phyloP scores from a whole-genome alignment of 2,329 filamentous ascomycete species.

The Apiospora marii region DNA sequence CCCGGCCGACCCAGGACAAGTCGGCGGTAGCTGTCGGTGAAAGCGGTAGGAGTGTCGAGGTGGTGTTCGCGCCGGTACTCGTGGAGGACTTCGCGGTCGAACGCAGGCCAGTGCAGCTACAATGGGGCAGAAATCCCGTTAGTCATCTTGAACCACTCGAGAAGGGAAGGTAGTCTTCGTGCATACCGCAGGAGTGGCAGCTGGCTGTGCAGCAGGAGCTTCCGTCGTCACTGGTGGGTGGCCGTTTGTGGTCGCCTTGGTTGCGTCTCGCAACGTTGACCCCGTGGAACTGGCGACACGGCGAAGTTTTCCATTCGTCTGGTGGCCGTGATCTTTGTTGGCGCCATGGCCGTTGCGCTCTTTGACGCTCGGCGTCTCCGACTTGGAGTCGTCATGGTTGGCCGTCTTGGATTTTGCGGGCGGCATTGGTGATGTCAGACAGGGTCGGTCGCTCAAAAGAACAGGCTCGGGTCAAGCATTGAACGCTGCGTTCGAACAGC shows the following conservation, averaged over 20 bases:
- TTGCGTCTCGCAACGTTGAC: conserved; percentile 54
- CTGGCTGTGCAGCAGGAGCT: conserved; percentile 35
- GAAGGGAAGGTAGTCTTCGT: not conserved
- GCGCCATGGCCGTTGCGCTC: conserved; percentile 41
- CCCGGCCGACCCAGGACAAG: conserved; percentile 68
- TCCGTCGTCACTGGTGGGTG: conserved; percentile 29
- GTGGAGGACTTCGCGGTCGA: conserved; percentile 74
- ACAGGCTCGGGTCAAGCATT: conserved; percentile 8
- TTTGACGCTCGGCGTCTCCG: conserved; percentile 44
- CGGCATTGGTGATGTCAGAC: conserved; percentile 29
- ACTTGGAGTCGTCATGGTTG: conserved; percentile 44
- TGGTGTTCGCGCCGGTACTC: conserved; percentile 78
- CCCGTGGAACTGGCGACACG: conserved; percentile 61
- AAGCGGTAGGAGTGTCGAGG: conserved; percentile 74
- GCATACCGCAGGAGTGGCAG: conserved; percentile 39
- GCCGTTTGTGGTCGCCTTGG: conserved; percentile 44
- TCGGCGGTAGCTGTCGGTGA: conserved; percentile 69
- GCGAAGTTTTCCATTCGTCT: conserved; percentile 62
- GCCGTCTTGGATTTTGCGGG: conserved; percentile 41
- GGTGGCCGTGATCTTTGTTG: conserved; percentile 36
- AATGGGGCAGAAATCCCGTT: conserved; percentile 1
- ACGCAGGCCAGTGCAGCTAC: conserved; percentile 71
- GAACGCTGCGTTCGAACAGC: not conserved
- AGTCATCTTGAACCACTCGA: not conserved
- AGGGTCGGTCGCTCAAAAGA: conserved; percentile 7